These are phyloP conservation scores for Hirsutella rhossiliensis DNA, from an alignment of 2,329 filamentous ascomycete genomes.

Conservation along the genomic window DNA sequence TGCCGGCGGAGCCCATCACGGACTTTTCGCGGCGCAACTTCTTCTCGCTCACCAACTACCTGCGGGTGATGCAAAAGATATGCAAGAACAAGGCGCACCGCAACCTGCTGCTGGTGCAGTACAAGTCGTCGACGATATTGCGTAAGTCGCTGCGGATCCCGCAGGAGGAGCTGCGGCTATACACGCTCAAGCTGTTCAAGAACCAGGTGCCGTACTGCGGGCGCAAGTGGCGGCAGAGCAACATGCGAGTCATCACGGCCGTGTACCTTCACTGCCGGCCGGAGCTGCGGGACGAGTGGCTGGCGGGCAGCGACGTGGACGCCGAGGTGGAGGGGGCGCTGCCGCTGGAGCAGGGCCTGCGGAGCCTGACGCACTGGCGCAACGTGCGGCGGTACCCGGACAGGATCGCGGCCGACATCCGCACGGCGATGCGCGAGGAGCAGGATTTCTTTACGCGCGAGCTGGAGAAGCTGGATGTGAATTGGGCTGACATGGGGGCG, in stretches of 20 bases:
- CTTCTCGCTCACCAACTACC: constrained; percentile 87
- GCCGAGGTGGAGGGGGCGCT: constrained; percentile 87
- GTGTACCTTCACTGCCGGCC: constrained; percentile 90
- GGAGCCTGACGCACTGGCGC: constrained; percentile 88
- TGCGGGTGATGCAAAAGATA: constrained; percentile 94
- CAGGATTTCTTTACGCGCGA: constrained; percentile 71
- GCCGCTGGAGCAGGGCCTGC: constrained; percentile 80
- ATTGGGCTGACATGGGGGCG: constrained; percentile 29
- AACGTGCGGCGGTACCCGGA: constrained; percentile 76
- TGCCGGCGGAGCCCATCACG: constrained; percentile 68
- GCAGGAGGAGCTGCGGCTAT: constrained; percentile 75
- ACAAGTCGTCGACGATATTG: constrained; percentile 87
- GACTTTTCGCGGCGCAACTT: constrained; percentile 90
- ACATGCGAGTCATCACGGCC: constrained; percentile 97
- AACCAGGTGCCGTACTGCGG: constrained; percentile 97
- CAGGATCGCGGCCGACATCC: constrained; percentile 51
- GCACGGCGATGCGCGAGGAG: constrained; percentile 54
- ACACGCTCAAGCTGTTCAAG: constrained; percentile 97
- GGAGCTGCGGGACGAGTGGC: constrained; percentile 89
- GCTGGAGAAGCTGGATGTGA: constrained; percentile 56
- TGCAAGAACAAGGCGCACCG: constrained; percentile 93
- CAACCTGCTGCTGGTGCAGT: constrained; percentile 85
- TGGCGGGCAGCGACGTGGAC: constrained; percentile 82
- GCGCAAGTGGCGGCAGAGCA: constrained; percentile 92
- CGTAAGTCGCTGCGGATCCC: constrained; percentile 86